These are phyloP conservation scores for Gryganskiella cystojenkinii DNA, from an alignment of 192 early-diverging fungal species.

Conservation along the genomic window DNA sequence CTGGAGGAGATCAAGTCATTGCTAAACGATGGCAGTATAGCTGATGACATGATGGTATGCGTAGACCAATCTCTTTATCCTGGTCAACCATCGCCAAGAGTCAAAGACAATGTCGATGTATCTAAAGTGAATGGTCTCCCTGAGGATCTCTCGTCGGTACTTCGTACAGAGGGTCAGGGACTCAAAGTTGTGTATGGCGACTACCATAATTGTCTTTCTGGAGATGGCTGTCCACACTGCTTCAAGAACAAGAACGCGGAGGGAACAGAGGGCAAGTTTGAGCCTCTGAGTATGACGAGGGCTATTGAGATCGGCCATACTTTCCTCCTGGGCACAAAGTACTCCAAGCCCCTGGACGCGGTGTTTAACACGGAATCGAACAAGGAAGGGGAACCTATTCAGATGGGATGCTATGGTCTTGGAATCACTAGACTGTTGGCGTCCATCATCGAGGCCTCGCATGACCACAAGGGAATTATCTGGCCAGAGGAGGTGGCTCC, in stretches of 20 bases:
- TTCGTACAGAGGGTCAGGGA: background rate
- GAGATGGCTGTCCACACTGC: conserved; percentile 62
- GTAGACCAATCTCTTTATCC: conserved; percentile 47
- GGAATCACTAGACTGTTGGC: conserved; percentile 87
- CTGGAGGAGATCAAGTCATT: conserved; percentile 25
- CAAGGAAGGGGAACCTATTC: conserved; percentile 57
- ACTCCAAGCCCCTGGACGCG: conserved; percentile 79
- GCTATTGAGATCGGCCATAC: conserved; percentile 92
- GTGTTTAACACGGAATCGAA: conserved; percentile 45
- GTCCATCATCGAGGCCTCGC: conserved; percentile 76
- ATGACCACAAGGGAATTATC: conserved; percentile 73
- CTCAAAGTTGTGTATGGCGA: conserved; percentile 49
- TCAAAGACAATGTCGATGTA: conserved; percentile 2
- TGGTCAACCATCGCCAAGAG: conserved; percentile 5
- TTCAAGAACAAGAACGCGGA: background rate
- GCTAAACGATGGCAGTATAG: conserved; percentile 13
- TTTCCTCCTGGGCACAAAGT: conserved; percentile 91
- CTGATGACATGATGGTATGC: conserved; percentile 28
- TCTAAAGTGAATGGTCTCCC: conserved; percentile 1
- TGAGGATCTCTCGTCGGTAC: conserved; percentile 11
- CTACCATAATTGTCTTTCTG: conserved; percentile 57
- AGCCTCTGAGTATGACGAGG: conserved; percentile 52
- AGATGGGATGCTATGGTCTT: conserved; percentile 95
- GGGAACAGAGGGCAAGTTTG: background rate
- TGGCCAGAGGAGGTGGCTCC: conserved; percentile 90